Conservation (phyloP, 2,329 filamentous ascomycete species). For the Plenodomus lindquistii region DNA sequence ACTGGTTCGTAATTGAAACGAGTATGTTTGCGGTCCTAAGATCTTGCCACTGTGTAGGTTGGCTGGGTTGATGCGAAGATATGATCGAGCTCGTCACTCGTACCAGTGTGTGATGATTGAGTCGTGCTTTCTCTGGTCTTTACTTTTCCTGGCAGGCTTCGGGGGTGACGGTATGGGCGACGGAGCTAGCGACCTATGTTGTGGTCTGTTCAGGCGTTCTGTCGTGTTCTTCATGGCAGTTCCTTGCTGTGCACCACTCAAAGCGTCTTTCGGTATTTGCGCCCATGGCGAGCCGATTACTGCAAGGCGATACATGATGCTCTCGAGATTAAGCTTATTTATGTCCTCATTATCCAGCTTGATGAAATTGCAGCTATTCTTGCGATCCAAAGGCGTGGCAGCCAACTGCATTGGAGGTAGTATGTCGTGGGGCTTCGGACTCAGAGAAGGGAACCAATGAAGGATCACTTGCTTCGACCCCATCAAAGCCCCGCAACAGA, state of each 20-base stretch:
- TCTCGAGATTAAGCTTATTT: not conserved
- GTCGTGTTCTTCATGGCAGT: not conserved
- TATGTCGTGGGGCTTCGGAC: not conserved
- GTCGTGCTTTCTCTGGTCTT: not conserved
- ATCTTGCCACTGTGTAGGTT: not conserved
- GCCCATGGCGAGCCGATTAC: not conserved
- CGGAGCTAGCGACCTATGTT: too few relatives aligned
- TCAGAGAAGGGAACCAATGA: not conserved
- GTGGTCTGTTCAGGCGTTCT: not conserved
- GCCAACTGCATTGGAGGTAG: not conserved
- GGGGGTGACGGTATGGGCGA: not conserved
- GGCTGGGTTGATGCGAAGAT: not conserved
- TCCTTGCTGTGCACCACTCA: not conserved
- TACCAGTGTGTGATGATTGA: not conserved
- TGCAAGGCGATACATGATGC: not conserved
- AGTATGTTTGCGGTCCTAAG: too few relatives aligned
- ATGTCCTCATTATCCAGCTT: not conserved
- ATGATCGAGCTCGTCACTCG: not conserved
- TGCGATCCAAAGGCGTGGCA: not conserved
- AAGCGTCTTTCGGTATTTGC: not conserved
- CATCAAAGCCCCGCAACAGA: not conserved
- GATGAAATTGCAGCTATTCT: not conserved
- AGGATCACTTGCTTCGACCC: not conserved
- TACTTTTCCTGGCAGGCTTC: not conserved
- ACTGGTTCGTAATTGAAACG: too few relatives aligned